Evolutionary conservation across 208 protist species (phyloP).

Genomic region (Leishmania amazonensis): DNA sequence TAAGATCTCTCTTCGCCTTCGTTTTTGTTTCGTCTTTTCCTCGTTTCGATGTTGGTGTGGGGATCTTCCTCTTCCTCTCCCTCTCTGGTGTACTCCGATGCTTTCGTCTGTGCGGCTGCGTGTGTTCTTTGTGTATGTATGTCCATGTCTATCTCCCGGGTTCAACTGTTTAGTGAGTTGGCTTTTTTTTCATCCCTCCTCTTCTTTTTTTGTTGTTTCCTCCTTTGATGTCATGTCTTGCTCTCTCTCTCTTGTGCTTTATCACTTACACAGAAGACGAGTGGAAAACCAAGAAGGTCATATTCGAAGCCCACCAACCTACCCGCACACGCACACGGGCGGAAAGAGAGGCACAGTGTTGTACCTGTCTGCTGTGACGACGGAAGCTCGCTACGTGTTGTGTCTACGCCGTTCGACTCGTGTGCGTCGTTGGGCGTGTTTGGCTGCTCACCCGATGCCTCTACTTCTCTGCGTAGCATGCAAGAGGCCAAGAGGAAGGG

Average conservation of each 20-base stretch:
- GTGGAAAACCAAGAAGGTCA: neutral
- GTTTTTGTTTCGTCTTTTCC: neutral
- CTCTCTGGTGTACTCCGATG: neutral
- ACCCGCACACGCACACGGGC: neutral
- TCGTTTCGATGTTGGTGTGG: neutral
- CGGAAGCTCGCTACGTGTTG: neutral
- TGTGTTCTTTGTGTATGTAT: neutral
- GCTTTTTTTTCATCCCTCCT: neutral
- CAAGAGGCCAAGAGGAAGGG: neutral
- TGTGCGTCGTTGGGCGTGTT: neutral
- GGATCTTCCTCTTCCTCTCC: neutral
- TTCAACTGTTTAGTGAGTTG: neutral
- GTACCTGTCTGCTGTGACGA: neutral
- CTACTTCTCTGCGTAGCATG: neutral
- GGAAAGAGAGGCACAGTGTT: neutral
- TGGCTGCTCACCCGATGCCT: neutral
- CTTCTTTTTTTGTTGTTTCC: neutral
- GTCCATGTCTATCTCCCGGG: neutral
- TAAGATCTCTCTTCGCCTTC: conserved; percentile 9
- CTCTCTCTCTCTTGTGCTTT: neutral
- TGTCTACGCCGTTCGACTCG: neutral
- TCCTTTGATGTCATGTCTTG: neutral
- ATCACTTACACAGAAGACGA: neutral
- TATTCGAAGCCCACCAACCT: neutral
- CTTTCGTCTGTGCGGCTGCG: neutral